Evolutionary conservation across 768 basidiomycete species (phyloP), one percentile per base, ranked within the genome.

Genomic region (Collybia mongolica): DNA sequence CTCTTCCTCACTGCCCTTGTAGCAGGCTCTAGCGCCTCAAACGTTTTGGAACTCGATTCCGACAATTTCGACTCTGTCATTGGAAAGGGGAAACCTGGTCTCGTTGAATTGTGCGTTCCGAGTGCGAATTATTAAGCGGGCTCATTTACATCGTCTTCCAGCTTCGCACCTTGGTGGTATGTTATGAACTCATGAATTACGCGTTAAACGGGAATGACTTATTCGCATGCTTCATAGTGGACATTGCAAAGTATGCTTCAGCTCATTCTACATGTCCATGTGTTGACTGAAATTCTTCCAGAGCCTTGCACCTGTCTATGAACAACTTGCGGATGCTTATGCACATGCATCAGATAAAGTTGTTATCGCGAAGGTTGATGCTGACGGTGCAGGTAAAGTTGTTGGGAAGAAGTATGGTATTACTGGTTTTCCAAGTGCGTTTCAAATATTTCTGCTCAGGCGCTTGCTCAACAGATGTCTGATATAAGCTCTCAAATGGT

Each of bases 81-180:
- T 60, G 93, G 93, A 44, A 70, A 86, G 50, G 90, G 87, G 48
- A 90, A 81, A 61, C 87, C 90, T 48, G 91, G 86, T 60, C 76
- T 94, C 28, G 90, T 96, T 20, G 93, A 95, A 71, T 95, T 96
- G 92, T 94, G 60, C 68, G 93, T 79, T 20, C 3, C 24, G 18
- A 22, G 12, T 28, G 24, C 11, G 32, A 32, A 32, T 32, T 32
- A 32, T 32, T 32, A 32, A 32, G 17, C 29, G 39, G 29, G 39
- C 57, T 37, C 49, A 49, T 14, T 24, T 41, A 0, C 28, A 29
- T 44, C 20, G 48, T 36, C 42, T 17, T 43, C 9, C 38, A 93
- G 90, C 68, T 93, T 86, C 58, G 91, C 91, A 15, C 87, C 91
- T 7, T 93, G 91, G 91, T 93, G 91, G 88, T 88, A 75, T 54